Base-by-base conservation (phyloP, 2,329 filamentous ascomycete genomes). In the Hypoxylon sp. region DNA sequence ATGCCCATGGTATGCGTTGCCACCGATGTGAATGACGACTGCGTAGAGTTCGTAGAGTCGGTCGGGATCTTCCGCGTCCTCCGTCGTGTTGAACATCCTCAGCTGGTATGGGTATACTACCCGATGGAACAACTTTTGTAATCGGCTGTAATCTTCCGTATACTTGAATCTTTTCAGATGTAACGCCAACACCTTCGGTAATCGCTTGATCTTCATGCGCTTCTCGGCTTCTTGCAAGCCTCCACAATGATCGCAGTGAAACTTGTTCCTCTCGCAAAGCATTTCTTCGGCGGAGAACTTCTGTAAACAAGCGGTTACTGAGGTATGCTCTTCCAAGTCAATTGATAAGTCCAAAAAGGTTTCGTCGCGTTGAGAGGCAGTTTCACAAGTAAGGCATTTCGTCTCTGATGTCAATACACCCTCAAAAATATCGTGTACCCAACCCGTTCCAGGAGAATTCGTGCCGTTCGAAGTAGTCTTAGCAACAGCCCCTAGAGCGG, bases 261-360 rank as follows among this genome's bases (percentile, higher is more conserved):
- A 99, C 77, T 99, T 99, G 83, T 99, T 98, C 65, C 94, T 88
- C 81, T 99, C 96, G 76, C 96, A 98, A 62, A 99, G 86, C 93
- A 98, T 97, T 79, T 99, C 96, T 74, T 98, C 96, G 47, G 96
- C 94, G 0, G 96, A 99, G 75, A 99, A 99, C 74, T 97, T 97
- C 63, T 93, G 88, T 69, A 99, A 81, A 77, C 96, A 99, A 25
- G 96, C 95, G 2, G 96, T 98, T 2, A 99, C 96, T 0, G 96
- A 99, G 0, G 94, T 94, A 77, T 98, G 94, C 75, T 97, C 91
- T 71, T 97, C 94, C 11, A 99, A 83, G 78, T 99, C 96, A 59
- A 99, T 97, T 0, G 96, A 98, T 19, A 99, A 82, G 79, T 99
- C 96, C 52, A 99, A 82, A 75, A 99, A 99, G 0, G 94, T 93